phyloP scores from a whole-genome alignment of 2,329 filamentous ascomycete species.

The Biscogniauxia mediterranea region DNA sequence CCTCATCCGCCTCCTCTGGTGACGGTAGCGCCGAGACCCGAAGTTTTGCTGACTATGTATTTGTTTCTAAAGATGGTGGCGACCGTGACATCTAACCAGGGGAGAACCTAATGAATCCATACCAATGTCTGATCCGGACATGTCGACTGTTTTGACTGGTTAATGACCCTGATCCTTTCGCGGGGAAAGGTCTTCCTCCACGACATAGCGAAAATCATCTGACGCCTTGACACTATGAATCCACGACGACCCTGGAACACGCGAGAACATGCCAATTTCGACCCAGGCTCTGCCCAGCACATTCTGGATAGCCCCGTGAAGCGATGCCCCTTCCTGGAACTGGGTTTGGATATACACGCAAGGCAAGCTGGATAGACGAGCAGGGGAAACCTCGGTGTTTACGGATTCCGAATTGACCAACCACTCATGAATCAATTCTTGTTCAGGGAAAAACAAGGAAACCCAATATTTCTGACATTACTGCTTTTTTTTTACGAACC shows the following conservation, averaged over 20 bases:
- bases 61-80: constrained; percentile 44
- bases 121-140: constrained; percentile 2
- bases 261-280: background rate
- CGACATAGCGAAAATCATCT: background rate
- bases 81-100: constrained; percentile 36
- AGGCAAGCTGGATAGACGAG: background rate
- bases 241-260: background rate
- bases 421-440: background rate
- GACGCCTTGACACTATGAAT: background rate
- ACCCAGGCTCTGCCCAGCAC: background rate
- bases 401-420: background rate
- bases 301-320: background rate
- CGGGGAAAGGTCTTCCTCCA: background rate
- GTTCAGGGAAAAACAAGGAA: background rate
- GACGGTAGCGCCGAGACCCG: constrained; percentile 33
- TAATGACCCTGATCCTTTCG: constrained; percentile 1
- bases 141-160: constrained; percentile 8
- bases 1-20: constrained; percentile 23
- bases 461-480: constrained; percentile 4
- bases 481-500: constrained; percentile 10
- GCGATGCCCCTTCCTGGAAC: background rate
- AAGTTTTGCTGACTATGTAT: constrained; percentile 43
- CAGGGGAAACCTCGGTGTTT: background rate
- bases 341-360: constrained; percentile 4
- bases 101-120: background rate